phyloP scores from a whole-genome alignment of 1,139 yeast species.

The Sugiyamaella castrensis region DNA sequence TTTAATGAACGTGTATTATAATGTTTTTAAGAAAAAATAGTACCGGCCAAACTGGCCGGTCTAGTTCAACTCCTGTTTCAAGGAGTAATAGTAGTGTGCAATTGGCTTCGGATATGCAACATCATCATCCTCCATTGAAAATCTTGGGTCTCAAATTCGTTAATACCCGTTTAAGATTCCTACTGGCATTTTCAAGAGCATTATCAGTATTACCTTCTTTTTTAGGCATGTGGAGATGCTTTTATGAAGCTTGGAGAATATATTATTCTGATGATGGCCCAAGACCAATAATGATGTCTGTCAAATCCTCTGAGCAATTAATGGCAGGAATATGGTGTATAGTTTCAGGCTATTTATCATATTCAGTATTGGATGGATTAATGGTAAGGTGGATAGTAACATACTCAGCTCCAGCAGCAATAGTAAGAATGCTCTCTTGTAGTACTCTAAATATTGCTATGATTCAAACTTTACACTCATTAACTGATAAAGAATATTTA shows the following conservation, averaged over 20 bases:
- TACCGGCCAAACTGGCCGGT: slow-evolving; percentile 2
- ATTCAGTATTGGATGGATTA: slow-evolving; percentile 80
- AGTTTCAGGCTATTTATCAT: slow-evolving; percentile 81
- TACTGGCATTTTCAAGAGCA: slow-evolving; percentile 43
- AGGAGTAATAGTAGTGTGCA: slow-evolving; percentile 19
- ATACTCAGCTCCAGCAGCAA: slow-evolving; percentile 84
- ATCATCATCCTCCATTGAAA: slow-evolving; percentile 41
- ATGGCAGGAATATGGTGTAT: slow-evolving; percentile 50
- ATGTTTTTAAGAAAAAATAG: slow-evolving; percentile 8
- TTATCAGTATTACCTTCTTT: slow-evolving; percentile 65
- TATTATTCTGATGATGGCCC: slow-evolving; percentile 22
- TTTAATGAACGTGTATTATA: too few species aligned
- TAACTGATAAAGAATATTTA: slow-evolving; percentile 56
- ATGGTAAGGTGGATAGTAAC: slow-evolving; percentile 91
- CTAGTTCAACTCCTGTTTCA: slow-evolving; percentile 21
- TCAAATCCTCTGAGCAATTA: slow-evolving; percentile 40
- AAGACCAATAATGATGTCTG: slow-evolving; percentile 33
- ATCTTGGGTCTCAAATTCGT: slow-evolving; percentile 61
- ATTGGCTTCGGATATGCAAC: slow-evolving; percentile 15
- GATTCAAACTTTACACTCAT: slow-evolving; percentile 63
- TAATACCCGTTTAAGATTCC: slow-evolving; percentile 72
- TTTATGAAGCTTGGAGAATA: slow-evolving; percentile 46
- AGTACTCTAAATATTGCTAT: slow-evolving; percentile 67
- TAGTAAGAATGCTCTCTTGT: slow-evolving; percentile 79
- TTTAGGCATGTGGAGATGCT: slow-evolving; percentile 54